These are phyloP conservation scores for Ophiostoma sp. DNA, from an alignment of 2,329 filamentous ascomycete genomes.

Conservation along the genomic window DNA sequence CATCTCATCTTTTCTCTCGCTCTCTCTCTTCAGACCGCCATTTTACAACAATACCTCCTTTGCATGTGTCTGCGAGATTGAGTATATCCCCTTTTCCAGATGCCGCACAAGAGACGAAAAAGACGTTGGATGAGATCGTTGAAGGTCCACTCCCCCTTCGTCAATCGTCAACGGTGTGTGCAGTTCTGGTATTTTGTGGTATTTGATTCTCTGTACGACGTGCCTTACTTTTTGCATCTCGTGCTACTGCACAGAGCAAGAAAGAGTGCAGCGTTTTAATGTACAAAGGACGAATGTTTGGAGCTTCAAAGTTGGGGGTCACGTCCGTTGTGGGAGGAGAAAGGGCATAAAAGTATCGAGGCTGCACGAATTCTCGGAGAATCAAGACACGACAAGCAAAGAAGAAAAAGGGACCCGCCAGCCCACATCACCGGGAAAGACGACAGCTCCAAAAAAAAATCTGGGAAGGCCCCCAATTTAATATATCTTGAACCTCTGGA, in stretches of 20 bases:
- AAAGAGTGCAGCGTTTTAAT: neutral
- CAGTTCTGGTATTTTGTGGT: neutral
- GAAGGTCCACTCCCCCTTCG: neutral
- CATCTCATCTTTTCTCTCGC: neutral
- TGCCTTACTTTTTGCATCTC: neutral
- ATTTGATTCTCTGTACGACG: neutral
- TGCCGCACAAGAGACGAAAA: neutral
- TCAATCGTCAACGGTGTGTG: neutral
- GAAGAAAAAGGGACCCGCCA: conserved; percentile 4
- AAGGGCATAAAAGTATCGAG: neutral
- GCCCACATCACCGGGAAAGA: neutral
- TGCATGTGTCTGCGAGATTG: neutral
- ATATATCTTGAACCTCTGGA: neutral
- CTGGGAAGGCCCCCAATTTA: neutral
- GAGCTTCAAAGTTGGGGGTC: neutral
- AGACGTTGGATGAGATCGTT: neutral
- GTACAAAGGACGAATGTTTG: no score
- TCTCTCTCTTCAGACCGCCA: neutral
- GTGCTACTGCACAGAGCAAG: neutral
- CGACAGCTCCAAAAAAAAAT: conserved; percentile 6
- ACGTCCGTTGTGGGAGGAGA: neutral
- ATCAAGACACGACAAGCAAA: neutral
- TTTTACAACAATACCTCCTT: neutral
- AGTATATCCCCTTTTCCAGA: neutral
- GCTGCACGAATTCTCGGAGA: conserved; percentile 17